Percentiles rank a stretch among this genome's conserved stretches.
phyloP scores from a whole-genome alignment of 208 protist genomes.

The Leishmania martiniquensis region DNA sequence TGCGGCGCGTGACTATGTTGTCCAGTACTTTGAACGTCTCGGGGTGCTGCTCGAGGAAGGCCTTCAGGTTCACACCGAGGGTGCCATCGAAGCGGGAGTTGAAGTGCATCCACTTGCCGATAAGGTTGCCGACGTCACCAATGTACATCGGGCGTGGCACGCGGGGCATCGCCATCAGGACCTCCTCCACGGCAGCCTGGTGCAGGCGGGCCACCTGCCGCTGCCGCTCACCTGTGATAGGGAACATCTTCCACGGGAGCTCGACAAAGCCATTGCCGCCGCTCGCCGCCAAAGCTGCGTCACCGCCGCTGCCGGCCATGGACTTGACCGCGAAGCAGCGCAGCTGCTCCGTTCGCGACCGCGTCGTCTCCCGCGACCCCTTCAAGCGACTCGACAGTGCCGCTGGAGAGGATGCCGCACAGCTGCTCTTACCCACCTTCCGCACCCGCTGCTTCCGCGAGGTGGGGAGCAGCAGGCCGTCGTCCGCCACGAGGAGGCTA shows the following conservation, averaged over 20 bases:
- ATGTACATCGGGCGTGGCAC: conserved; percentile 81
- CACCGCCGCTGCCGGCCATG: conserved; percentile 3
- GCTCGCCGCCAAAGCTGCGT: background rate
- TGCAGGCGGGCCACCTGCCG: conserved; percentile 50
- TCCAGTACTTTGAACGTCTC: conserved; percentile 71
- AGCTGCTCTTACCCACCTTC: background rate
- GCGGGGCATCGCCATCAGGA: conserved; percentile 88
- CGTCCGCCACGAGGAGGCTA: conserved; percentile 45
- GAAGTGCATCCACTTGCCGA: conserved; percentile 87
- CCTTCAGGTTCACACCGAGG: conserved; percentile 71
- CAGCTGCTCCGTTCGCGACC: conserved; percentile 34
- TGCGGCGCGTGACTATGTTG: conserved; percentile 72
- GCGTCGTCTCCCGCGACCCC: conserved; percentile 14
- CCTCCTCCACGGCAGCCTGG: conserved; percentile 67
- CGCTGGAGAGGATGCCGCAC: background rate
- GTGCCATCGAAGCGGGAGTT: conserved; percentile 80
- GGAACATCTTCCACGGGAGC: conserved; percentile 59
- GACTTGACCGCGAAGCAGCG: conserved; percentile 54
- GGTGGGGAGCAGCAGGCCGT: conserved; percentile 24
- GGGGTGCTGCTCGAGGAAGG: conserved; percentile 73
- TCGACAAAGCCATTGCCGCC: conserved; percentile 24
- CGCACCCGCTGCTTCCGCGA: conserved; percentile 21
- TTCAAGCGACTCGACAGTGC: conserved; percentile 40
- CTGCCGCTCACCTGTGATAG: conserved; percentile 54
- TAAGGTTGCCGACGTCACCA: conserved; percentile 84